Conservation (phyloP, 1,284 basidiomycete genomes). For the Schizophyllum commune region DNA sequence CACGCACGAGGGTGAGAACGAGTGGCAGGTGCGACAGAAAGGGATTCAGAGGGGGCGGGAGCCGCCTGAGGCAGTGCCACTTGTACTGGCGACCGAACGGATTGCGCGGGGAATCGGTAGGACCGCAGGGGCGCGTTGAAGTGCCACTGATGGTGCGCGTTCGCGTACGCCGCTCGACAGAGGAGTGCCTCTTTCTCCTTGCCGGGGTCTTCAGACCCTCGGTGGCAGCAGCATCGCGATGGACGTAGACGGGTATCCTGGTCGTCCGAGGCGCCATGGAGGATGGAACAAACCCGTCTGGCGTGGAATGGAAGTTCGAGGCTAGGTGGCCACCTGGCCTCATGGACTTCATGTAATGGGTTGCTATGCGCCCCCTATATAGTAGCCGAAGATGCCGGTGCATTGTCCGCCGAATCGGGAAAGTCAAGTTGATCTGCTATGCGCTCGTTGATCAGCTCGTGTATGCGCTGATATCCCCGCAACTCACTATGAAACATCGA, state of each 20-base stretch:
- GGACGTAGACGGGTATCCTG: background rate
- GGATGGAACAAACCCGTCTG: background rate
- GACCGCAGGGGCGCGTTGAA: background rate
- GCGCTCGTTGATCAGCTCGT: too few relatives aligned
- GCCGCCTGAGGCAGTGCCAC: background rate
- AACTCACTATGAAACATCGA: background rate
- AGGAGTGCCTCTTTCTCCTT: background rate
- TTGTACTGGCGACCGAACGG: background rate
- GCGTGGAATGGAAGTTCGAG: background rate
- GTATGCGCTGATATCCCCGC: too few relatives aligned
- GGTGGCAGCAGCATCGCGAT: background rate
- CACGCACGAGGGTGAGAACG: background rate
- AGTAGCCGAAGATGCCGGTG: background rate
- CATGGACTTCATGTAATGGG: background rate
- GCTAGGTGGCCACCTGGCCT: background rate
- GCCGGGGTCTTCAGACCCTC: background rate
- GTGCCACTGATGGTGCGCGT: background rate
- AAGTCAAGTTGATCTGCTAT: background rate
- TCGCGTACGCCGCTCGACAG: background rate
- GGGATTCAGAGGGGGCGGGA: background rate
- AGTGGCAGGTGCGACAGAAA: background rate
- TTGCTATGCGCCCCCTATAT: background rate
- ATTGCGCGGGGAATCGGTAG: background rate
- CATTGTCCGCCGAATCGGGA: background rate
- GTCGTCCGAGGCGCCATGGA: background rate